A percentile compares a stretch with the other conserved stretches of the same genome.
phyloP scores from a whole-genome alignment of 257 asterid genomes.

The Nyctanthes arbortristis region DNA sequence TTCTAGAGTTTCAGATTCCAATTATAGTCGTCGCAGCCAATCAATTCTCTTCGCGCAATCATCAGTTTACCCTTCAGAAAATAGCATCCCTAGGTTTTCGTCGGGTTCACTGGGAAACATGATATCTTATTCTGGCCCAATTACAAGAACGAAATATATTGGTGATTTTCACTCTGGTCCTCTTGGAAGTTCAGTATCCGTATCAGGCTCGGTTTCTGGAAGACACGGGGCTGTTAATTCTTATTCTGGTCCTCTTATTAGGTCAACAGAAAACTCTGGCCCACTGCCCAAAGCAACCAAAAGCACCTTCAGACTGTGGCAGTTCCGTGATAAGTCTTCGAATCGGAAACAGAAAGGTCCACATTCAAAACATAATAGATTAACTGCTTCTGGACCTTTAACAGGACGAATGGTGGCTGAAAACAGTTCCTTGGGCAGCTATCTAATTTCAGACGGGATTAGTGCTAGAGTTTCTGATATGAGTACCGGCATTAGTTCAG shows the following conservation, averaged over 20 bases:
- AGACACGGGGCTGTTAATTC: constrained; percentile 37
- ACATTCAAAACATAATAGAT: constrained; percentile 30
- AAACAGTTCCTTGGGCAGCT: no score
- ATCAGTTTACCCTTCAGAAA: constrained; percentile 76
- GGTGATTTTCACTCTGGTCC: constrained; percentile 60
- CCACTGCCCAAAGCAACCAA: constrained; percentile 46
- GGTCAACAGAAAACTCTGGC: constrained; percentile 48
- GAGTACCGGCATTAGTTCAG: constrained; percentile 22
- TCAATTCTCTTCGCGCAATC: constrained; percentile 70
- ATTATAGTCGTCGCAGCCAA: constrained; percentile 52
- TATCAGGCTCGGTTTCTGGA: constrained; percentile 43
- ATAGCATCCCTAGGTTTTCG: constrained; percentile 50
- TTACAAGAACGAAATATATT: constrained; percentile 39
- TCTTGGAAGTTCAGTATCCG: constrained; percentile 41
- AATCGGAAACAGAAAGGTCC: constrained; percentile 35
- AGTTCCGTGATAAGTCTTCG: constrained; percentile 53
- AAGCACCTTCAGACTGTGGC: constrained; percentile 53
- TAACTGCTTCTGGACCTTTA: constrained; percentile 38
- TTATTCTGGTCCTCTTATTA: constrained; percentile 68
- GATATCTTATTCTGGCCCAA: constrained; percentile 67
- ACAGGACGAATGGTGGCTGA: constrained; percentile 36
- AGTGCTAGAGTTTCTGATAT: constrained; percentile 28
- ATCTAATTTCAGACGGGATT: no score
- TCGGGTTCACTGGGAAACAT: constrained; percentile 43
- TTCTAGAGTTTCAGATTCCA: constrained; percentile 39